phyloP scores from a whole-genome alignment of 2,329 filamentous ascomycete genomes.

The Aureobasidium lini region DNA sequence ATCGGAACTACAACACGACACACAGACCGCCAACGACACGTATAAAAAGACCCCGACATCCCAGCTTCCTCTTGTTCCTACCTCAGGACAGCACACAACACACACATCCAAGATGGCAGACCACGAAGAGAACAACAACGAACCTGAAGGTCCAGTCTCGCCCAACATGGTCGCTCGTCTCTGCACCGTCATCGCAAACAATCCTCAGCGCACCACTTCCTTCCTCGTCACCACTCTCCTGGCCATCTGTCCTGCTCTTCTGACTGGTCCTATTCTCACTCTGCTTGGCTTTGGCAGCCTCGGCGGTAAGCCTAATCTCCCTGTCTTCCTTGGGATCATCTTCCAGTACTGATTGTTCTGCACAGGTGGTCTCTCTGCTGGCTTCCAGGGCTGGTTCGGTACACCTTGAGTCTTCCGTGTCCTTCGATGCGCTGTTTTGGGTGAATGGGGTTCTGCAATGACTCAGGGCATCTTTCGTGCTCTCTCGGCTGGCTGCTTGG shows the following conservation, averaged over 20 bases:
- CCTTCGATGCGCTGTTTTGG: slow-evolving; percentile 27
- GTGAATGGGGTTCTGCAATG: slow-evolving; percentile 21
- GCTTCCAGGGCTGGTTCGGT: slow-evolving; percentile 21
- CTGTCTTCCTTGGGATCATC: neutral
- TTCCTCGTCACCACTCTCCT: neutral
- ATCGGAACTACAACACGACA: neutral
- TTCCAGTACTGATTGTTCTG: no score
- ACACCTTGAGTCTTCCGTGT: slow-evolving; percentile 20
- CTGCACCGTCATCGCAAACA: neutral
- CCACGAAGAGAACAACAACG: neutral
- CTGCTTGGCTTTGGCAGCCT: neutral
- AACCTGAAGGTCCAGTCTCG: neutral
- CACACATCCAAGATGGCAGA: neutral
- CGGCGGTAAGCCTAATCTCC: neutral
- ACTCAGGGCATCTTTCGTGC: neutral
- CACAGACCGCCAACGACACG: neutral
- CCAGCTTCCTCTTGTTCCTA: no score
- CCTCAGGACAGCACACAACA: no score
- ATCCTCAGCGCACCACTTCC: neutral
- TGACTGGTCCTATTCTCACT: neutral
- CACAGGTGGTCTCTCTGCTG: slow-evolving; percentile 12
- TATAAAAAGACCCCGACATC: neutral
- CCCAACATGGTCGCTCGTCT: neutral
- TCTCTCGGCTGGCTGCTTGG: neutral
- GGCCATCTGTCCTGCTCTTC: neutral